Conservation (phyloP, 2,329 filamentous ascomycete species). For the Fusarium vanettenii region DNA sequence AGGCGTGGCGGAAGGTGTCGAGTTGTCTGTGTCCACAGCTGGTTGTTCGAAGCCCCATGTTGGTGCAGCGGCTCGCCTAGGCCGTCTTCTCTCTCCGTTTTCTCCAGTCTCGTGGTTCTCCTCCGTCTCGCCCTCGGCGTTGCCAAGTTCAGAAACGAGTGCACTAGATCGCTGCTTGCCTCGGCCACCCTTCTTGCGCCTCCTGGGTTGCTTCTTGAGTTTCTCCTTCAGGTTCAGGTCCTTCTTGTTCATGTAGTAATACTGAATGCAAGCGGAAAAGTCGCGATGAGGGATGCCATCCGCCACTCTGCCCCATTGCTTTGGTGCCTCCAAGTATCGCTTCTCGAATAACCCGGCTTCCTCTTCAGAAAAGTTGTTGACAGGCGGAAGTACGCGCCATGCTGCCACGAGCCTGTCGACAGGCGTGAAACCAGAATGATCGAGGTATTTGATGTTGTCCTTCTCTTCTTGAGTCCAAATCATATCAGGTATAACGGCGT, state of each 20-base stretch:
- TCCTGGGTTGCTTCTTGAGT: slow-evolving; percentile 72
- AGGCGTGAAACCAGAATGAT: slow-evolving; percentile 73
- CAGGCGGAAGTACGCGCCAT: slow-evolving; percentile 78
- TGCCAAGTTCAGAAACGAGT: slow-evolving; percentile 75
- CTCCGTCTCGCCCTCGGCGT: slow-evolving; percentile 67
- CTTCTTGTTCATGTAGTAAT: slow-evolving; percentile 86
- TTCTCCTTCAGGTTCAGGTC: slow-evolving; percentile 82
- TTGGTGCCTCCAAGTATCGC: slow-evolving; percentile 79
- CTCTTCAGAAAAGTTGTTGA: slow-evolving; percentile 79
- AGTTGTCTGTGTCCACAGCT: slow-evolving; percentile 69
- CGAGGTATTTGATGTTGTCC: slow-evolving; percentile 68
- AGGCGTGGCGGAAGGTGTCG: slow-evolving; percentile 68
- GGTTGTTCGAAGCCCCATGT: slow-evolving; percentile 75
- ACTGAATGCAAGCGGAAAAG: slow-evolving; percentile 84
- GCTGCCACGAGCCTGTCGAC: slow-evolving; percentile 74
- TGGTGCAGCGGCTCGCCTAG: slow-evolving; percentile 75
- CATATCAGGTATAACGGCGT: slow-evolving; percentile 80
- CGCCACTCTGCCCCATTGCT: slow-evolving; percentile 85
- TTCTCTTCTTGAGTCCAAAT: slow-evolving; percentile 71
- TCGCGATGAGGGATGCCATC: slow-evolving; percentile 74
- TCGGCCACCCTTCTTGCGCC: slow-evolving; percentile 65
- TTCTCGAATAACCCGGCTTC: slow-evolving; percentile 79
- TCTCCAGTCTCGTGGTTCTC: slow-evolving; percentile 68
- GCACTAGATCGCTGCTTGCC: slow-evolving; percentile 71
- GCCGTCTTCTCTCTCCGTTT: slow-evolving; percentile 69